Conservation (phyloP, 108 stramenopile genomes). For the Cylindrotheca closterium region DNA sequence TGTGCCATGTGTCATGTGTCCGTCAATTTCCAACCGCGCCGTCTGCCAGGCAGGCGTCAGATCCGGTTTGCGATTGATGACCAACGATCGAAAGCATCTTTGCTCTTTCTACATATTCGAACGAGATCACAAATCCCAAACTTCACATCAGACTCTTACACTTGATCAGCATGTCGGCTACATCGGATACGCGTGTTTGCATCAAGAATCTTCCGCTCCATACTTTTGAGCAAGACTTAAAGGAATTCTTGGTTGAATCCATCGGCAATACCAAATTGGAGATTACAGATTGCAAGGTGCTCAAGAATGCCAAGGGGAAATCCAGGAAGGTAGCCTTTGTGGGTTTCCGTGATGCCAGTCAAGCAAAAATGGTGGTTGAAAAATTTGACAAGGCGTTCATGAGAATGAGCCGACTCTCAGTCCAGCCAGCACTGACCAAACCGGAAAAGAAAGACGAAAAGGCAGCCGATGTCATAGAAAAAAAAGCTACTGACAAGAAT, state of each 20-base stretch:
- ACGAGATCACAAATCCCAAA: too few relatives aligned
- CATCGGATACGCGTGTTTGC: constrained; percentile 65
- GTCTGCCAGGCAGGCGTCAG: too few relatives aligned
- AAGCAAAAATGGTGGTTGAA: constrained; percentile 56
- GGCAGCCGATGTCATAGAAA: constrained; percentile 18
- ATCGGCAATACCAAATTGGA: constrained; percentile 25
- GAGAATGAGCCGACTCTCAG: constrained; percentile 52
- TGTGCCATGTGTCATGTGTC: too few relatives aligned
- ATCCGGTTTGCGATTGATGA: too few relatives aligned
- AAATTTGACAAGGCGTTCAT: constrained; percentile 61
- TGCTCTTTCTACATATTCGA: too few relatives aligned
- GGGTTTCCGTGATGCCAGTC: constrained; percentile 60
- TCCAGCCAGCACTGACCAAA: constrained; percentile 63
- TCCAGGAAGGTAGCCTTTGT: constrained; percentile 81
- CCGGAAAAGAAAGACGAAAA: constrained; percentile 35
- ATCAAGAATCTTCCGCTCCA: constrained; percentile 83
- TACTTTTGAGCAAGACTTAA: constrained; percentile 58
- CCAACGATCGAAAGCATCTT: too few relatives aligned
- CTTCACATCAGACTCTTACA: too few relatives aligned
- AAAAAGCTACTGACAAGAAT: constrained; percentile 19
- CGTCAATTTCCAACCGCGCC: too few relatives aligned
- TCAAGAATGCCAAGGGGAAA: constrained; percentile 58
- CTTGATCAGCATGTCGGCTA: not conserved
- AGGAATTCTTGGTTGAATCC: constrained; percentile 33
- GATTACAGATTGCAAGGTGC: constrained; percentile 74